Conservation (phyloP, 768 basidiomycete species). For the Kwoniella heveanensis region DNA sequence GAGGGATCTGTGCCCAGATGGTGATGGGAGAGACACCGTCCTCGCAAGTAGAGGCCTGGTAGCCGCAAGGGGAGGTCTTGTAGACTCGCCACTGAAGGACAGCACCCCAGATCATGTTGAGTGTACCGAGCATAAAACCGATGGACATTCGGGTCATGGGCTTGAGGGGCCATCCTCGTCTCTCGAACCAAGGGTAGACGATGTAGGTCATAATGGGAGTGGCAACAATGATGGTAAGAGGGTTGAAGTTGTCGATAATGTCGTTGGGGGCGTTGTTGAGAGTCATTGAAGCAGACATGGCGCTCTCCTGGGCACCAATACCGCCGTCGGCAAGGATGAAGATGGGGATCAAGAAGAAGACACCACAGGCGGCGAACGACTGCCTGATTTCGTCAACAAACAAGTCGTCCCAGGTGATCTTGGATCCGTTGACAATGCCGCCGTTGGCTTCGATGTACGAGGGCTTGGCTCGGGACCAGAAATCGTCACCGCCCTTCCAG, state of each 20-base stretch:
- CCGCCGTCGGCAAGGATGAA: slow-evolving; percentile 53
- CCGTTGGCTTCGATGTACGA: slow-evolving; percentile 37
- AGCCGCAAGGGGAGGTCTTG: slow-evolving; percentile 51
- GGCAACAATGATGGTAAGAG: slow-evolving; percentile 47
- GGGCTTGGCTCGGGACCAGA: slow-evolving; percentile 55
- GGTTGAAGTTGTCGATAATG: slow-evolving; percentile 54
- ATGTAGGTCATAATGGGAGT: slow-evolving; percentile 52
- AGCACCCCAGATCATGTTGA: slow-evolving; percentile 48
- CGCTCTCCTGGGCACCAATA: slow-evolving; percentile 47
- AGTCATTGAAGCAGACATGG: slow-evolving; percentile 50
- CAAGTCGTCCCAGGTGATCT: slow-evolving; percentile 53
- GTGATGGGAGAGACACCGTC: slow-evolving; percentile 32
- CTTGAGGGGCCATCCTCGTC: slow-evolving; percentile 41
- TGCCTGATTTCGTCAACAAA: slow-evolving; percentile 55
- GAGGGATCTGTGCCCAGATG: slow-evolving; percentile 48
- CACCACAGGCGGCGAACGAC: slow-evolving; percentile 48
- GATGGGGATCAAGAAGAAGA: slow-evolving; percentile 54
- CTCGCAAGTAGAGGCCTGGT: slow-evolving; percentile 50
- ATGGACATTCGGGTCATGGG: slow-evolving; percentile 49
- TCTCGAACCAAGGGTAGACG: slow-evolving; percentile 45
- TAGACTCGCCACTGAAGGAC: slow-evolving; percentile 55
- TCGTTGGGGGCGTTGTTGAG: slow-evolving; percentile 54
- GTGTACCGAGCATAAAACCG: slow-evolving; percentile 39
- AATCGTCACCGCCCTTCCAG: slow-evolving; percentile 40
- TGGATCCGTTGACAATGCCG: slow-evolving; percentile 24